Base-by-base conservation (phyloP, 768 basidiomycete genomes). In the Lactarius sp. region DNA sequence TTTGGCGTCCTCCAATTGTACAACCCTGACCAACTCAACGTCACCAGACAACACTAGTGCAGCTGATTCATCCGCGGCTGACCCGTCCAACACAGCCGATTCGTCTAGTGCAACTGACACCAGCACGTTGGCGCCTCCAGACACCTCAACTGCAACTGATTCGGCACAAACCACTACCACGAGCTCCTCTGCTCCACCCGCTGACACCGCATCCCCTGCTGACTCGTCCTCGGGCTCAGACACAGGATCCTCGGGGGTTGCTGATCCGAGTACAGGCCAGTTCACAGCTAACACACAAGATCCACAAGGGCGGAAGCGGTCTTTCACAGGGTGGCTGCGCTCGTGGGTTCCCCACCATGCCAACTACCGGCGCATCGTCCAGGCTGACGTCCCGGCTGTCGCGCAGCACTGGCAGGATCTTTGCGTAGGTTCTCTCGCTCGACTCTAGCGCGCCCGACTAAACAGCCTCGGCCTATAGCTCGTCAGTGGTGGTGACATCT, bases 371-470 rank as follows among this genome's bases (percentile, higher is more conserved):
- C 73, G 74, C 41, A 65, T 76, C 52, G 73, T 70, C 1, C 77
- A 77, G 57, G 56, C 57, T 14, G 76, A 77, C 59, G 76, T 73
- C 58, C 76, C 73, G 56, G 74, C 67, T 36, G 74, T 79, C 37
- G 77, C 76, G 3, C 72, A 76, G 55, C 67, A 67, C 18, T 82
- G 80, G 81, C 78, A 79, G 64, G 73, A 73, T 49, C 77, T 81
- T 58, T 81, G 81, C 71, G 63, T 67, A 61, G 51, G 63, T 53
- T 36, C 13, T 10, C 52, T 36, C 34, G 36, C 10, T 41, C 14
- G 41, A 4, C 13, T 22, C 34, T 36, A 14, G 9, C 22, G 1
- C 18, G 16, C 37, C 10, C 6, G 9, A 41, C 47, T 51, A 9
- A 51, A 8, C 4, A 13, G 37, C 2, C 20, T 8, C 22, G 22